Conservation (phyloP, 2,329 filamentous ascomycete genomes). For the Pestalotiopsis sp. region DNA sequence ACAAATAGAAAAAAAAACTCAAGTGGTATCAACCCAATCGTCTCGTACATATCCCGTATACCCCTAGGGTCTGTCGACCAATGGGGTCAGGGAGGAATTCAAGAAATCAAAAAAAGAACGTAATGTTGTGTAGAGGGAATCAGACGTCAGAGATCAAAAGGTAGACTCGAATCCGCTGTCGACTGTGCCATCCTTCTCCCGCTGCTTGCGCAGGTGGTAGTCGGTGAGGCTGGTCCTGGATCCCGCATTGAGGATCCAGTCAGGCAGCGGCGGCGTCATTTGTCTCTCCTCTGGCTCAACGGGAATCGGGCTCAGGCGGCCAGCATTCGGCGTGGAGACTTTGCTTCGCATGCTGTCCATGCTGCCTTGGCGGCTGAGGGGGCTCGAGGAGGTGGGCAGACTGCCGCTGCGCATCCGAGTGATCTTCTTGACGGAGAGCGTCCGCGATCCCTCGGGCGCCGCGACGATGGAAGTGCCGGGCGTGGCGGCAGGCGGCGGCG, state of each 20-base stretch:
- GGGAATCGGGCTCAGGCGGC: constrained; percentile 19
- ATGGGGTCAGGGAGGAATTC: background rate
- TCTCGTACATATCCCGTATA: background rate
- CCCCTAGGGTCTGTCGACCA: background rate
- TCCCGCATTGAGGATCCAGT: constrained; percentile 59
- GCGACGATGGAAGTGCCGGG: constrained; percentile 72
- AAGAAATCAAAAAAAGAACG: background rate
- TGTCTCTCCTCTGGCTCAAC: constrained; percentile 38
- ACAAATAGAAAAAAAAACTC: background rate
- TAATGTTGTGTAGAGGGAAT: background rate
- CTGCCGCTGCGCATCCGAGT: constrained; percentile 58
- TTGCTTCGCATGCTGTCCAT: constrained; percentile 45
- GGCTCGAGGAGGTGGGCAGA: constrained; percentile 46
- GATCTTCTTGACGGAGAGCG: constrained; percentile 58
- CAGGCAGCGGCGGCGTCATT: constrained; percentile 61
- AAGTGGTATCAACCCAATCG: constrained; percentile 10
- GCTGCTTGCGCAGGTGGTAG: constrained; percentile 41
- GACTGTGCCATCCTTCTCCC: constrained; percentile 17
- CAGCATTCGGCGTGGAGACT: constrained; percentile 19
- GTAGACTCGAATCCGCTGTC: constrained; percentile 1
- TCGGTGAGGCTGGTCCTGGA: constrained; percentile 48
- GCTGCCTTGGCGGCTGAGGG: constrained; percentile 50
- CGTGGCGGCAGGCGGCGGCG: constrained; percentile 63
- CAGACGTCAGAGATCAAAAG: background rate
- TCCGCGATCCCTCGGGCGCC: constrained; percentile 66